Evolutionary conservation across 2,329 filamentous ascomycete genomes (phyloP).

Genomic region (Byssochlamys sp.): DNA sequence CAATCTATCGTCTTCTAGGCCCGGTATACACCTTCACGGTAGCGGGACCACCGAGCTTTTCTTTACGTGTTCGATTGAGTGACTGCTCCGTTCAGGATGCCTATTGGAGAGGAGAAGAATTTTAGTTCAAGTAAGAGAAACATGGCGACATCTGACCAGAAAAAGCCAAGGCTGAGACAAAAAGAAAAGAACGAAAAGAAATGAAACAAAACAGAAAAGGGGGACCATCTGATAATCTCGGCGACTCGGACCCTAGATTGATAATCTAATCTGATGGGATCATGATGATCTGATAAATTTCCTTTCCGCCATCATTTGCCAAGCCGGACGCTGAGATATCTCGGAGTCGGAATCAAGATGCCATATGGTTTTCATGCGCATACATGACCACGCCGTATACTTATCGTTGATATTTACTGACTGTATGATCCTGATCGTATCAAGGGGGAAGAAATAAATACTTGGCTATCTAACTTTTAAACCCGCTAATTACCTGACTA

Average conservation of each 20-base stretch:
- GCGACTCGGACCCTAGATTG: slow-evolving; percentile 16
- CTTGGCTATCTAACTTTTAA: background rate
- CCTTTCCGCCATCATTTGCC: background rate
- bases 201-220: no score
- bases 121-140: background rate
- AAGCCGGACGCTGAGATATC: background rate
- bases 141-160: background rate
- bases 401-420: background rate
- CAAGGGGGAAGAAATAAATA: background rate
- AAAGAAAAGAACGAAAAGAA: background rate
- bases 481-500: background rate
- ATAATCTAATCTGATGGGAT: slow-evolving; percentile 23
- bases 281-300: background rate
- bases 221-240: background rate
- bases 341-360: no score
- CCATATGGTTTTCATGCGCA: no score
- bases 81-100: background rate
- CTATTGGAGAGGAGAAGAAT: background rate
- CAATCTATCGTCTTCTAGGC: background rate
- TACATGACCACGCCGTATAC: background rate
- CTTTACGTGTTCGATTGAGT: background rate
- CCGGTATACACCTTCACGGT: background rate
- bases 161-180: background rate
- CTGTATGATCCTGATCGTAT: background rate
- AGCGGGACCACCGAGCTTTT: background rate